Percentiles rank a stretch among this genome's conserved stretches.
Conservation (phyloP, 2,329 filamentous ascomycete species). For the Alternaria ethzedia region DNA sequence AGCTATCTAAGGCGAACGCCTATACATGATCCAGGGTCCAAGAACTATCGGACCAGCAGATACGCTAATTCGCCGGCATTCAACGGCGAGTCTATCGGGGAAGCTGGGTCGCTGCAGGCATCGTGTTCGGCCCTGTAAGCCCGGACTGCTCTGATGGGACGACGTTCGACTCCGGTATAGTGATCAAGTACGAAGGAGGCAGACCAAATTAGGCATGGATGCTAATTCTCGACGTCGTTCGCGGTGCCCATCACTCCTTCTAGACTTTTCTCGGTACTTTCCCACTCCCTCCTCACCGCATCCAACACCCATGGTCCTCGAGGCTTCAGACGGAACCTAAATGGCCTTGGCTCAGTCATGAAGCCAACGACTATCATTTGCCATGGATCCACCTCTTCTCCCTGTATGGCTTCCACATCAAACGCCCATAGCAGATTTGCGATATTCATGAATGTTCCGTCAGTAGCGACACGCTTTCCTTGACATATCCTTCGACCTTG, state of each 20-base stretch:
- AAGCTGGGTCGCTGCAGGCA: slow-evolving; percentile 19
- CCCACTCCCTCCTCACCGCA: slow-evolving; percentile 8
- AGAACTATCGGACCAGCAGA: slow-evolving; percentile 27
- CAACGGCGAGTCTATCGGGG: slow-evolving; percentile 38
- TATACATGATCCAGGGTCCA: neutral
- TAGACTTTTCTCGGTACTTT: slow-evolving; percentile 1
- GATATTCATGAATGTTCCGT: slow-evolving; percentile 13
- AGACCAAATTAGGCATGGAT: neutral
- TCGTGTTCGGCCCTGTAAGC: slow-evolving; percentile 33
- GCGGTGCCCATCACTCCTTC: slow-evolving; percentile 5
- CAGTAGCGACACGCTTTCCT: slow-evolving; percentile 15
- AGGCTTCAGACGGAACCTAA: slow-evolving; percentile 14
- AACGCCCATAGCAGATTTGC: slow-evolving; percentile 13
- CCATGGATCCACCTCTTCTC: slow-evolving; percentile 10
- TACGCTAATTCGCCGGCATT: slow-evolving; percentile 37
- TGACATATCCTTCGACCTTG: slow-evolving; percentile 16
- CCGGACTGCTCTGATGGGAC: slow-evolving; percentile 29
- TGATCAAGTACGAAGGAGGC: neutral
- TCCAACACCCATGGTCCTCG: slow-evolving; percentile 10
- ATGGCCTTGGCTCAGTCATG: slow-evolving; percentile 15
- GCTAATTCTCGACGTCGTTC: slow-evolving; percentile 1
- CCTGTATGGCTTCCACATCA: slow-evolving; percentile 4
- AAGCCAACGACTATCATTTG: slow-evolving; percentile 13
- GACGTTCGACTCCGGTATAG: neutral
- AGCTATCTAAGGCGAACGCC: neutral